Base-by-base conservation (phyloP, 495 filamentous ascomycete species). In the Corynascus novoguineensis region DNA sequence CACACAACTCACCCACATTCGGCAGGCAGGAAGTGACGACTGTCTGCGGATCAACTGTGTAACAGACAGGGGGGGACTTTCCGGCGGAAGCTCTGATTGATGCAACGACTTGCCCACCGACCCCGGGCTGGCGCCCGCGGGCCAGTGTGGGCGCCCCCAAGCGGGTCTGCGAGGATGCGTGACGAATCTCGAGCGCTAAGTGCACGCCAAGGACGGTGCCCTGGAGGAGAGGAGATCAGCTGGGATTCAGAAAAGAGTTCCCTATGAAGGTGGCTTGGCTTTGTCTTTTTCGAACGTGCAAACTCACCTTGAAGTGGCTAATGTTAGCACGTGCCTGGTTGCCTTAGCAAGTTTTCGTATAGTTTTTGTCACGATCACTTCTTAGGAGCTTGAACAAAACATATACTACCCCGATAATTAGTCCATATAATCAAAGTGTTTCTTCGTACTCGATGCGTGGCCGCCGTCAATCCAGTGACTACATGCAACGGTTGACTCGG, bases 31-130 rank as follows among this genome's bases (percentile, higher is more conserved):
- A 63, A 60, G 64, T 67, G 67, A 67, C 62, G 57, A 60, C 41
- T 59, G 55, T 50, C 45, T 55, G 55, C 58, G 58, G 64, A 68
- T 65, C 63, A 61, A 61, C 65, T 57, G 63, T 64, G 63, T 50
- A 51, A 40, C 55, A 32, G n/a, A 55, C 53, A 50, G 59, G 67
- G 67, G 63, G n/a, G n/a, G n/a, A n/a, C n/a, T 21, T 21, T 31
- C 25, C 34, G 37, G 34, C 25, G 54, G 49, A 19, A 45, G 41
- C 17, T 38, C 32, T 38, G 58, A 38, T 52, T 52, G 62, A 50
- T 54, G 55, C 60, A 58, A 46, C 53, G 48, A 38, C 60, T 60
- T 59, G 64, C 60, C 63, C 63, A 60, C 53, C 59, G 55, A 60
- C 47, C 50, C 53, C 60, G 51, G 63, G 51, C 29, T 60, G 60